phyloP scores from a whole-genome alignment of 495 filamentous ascomycete genomes.

The Tuber indicum region DNA sequence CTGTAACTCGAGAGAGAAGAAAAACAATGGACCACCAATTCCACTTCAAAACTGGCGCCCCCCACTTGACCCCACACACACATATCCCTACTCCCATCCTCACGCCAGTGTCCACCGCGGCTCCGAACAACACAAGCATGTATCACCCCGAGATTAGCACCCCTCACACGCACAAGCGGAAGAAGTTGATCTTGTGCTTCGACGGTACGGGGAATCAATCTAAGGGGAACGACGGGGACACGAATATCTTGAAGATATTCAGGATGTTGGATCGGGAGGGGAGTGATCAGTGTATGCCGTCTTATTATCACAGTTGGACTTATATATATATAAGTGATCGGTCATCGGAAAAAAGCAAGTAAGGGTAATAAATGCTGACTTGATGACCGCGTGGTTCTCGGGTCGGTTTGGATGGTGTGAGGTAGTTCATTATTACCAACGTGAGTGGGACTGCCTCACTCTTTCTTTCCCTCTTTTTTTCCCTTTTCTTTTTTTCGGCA shows the following conservation, averaged over 20 bases:
- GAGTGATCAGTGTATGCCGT: slow-evolving; percentile 48
- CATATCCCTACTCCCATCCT: background rate
- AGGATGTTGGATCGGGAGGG: slow-evolving; percentile 55
- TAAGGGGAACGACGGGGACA: slow-evolving; percentile 69
- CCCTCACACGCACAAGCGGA: slow-evolving; percentile 36
- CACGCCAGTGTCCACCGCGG: background rate
- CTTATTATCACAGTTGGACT: background rate
- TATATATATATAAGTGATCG: background rate
- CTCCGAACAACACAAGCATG: background rate
- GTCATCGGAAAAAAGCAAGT: background rate
- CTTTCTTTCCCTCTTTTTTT: background rate
- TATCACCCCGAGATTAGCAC: background rate
- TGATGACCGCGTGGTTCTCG: background rate
- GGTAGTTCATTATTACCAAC: slow-evolving; percentile 64
- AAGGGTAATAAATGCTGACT: background rate
- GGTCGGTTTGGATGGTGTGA: background rate
- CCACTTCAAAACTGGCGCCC: background rate
- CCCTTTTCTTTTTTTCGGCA: background rate
- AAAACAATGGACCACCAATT: background rate
- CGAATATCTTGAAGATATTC: slow-evolving; percentile 86
- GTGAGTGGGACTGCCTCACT: slow-evolving; percentile 40
- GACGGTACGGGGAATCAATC: slow-evolving; percentile 90
- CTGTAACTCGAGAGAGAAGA: background rate
- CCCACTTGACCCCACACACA: background rate
- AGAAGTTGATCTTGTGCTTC: slow-evolving; percentile 72